Evolutionary conservation across 768 basidiomycete species (phyloP).

Genomic region (Dictyophora rubrovolvata): DNA sequence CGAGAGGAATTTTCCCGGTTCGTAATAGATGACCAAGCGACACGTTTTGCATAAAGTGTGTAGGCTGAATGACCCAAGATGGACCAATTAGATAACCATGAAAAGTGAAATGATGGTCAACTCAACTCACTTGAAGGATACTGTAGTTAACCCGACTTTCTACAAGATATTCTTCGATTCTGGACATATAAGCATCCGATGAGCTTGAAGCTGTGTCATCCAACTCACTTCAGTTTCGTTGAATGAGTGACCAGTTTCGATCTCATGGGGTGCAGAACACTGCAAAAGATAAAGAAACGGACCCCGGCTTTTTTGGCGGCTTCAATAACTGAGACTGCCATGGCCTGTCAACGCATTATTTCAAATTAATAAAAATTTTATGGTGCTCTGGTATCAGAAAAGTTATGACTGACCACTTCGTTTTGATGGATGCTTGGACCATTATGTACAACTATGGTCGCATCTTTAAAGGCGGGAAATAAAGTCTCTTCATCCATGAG

Average conservation of each 20-base stretch:
- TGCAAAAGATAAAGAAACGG: constrained; percentile 25
- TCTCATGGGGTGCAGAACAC: constrained; percentile 23
- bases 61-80: neutral
- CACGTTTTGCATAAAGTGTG: constrained; percentile 7
- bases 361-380: neutral
- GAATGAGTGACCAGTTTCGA: constrained; percentile 22
- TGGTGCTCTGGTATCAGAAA: constrained; percentile 16
- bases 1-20: constrained; percentile 13
- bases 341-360: constrained; percentile 8
- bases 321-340: constrained; percentile 24
- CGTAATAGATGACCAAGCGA: neutral
- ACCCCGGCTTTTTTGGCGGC: constrained; percentile 24
- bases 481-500: constrained; percentile 17
- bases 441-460: constrained; percentile 22
- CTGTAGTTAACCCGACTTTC: constrained; percentile 28
- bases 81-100: neutral
- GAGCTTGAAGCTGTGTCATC: neutral
- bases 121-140: constrained; percentile 22
- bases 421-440: constrained; percentile 18
- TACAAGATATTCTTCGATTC: constrained; percentile 25
- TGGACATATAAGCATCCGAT: neutral
- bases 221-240: constrained; percentile 17
- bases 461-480: constrained; percentile 15
- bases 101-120: neutral
- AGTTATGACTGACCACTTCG: constrained; percentile 23